A percentile compares a stretch with the other conserved stretches of the same genome.
Conservation (phyloP, 352 stramenopile genomes). For the Plasmopara halstedii region DNA sequence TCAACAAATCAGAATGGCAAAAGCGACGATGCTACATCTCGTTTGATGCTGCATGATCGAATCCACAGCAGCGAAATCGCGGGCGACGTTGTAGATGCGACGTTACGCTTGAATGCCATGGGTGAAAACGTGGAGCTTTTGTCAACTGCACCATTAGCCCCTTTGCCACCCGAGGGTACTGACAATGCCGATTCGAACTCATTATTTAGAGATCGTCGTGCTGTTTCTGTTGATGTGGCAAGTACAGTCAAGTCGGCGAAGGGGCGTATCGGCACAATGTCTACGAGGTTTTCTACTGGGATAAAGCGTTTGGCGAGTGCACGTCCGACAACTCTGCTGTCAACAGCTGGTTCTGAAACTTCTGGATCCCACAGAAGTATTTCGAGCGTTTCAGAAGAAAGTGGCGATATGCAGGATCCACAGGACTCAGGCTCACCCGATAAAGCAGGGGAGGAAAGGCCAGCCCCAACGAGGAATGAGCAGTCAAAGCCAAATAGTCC, state of each 20-base stretch:
- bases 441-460: constrained; percentile 13
- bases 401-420: constrained; percentile 5
- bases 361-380: constrained; percentile 12
- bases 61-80: constrained; percentile 34
- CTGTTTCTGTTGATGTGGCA: constrained; percentile 40
- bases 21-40: constrained; percentile 4
- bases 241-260: constrained; percentile 56
- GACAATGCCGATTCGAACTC: constrained; percentile 8
- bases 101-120: constrained; percentile 14
- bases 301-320: constrained; percentile 44
- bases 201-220: constrained; percentile 19
- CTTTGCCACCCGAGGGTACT: constrained; percentile 10
- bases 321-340: constrained; percentile 17
- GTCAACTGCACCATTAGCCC: constrained; percentile 14
- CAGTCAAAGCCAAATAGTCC: constrained; percentile 14
- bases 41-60: constrained; percentile 26
- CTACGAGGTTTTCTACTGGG: constrained; percentile 60
- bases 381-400: constrained; percentile 27
- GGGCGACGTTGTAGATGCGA: constrained; percentile 24
- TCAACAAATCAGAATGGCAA: constrained; percentile 12
- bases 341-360: constrained; percentile 12
- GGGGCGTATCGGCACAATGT: constrained; percentile 61
- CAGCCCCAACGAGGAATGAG: constrained; percentile 7
- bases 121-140: constrained; percentile 16
- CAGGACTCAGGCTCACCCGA: constrained; percentile 13